Evolutionary conservation across 2,329 filamentous ascomycete species (phyloP).

Genomic region (Colletotrichum eleusines): DNA sequence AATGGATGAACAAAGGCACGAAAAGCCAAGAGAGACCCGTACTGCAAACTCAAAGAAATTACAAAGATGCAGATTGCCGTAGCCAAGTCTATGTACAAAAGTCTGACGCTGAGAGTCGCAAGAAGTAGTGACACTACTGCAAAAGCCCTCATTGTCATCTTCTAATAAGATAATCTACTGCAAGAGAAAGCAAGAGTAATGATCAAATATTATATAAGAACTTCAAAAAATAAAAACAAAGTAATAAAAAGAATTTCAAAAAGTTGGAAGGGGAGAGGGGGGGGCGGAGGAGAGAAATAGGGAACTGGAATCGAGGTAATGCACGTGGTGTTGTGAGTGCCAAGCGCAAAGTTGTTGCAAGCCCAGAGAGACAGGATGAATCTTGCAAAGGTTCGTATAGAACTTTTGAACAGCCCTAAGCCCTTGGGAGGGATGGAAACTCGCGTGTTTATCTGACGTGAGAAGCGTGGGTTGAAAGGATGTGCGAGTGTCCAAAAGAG

Average conservation of each 20-base stretch:
- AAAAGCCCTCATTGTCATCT: slow-evolving; percentile 10
- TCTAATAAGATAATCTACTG: neutral
- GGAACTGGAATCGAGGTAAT: neutral
- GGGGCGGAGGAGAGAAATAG: neutral
- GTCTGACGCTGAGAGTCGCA: slow-evolving; percentile 1
- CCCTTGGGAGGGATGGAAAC: neutral
- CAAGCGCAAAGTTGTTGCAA: neutral
- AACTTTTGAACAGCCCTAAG: too few relatives aligned
- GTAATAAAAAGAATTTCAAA: neutral
- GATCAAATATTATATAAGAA: neutral
- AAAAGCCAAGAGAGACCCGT: slow-evolving; percentile 49
- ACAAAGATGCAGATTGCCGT: neutral
- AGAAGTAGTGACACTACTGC: slow-evolving; percentile 15
- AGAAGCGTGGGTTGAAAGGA: neutral
- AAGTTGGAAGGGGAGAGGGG: too few relatives aligned
- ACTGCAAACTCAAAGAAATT: neutral
- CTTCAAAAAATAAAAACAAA: neutral
- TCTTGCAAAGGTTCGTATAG: neutral
- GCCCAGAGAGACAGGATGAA: neutral
- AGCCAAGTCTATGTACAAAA: neutral
- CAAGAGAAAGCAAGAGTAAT: neutral
- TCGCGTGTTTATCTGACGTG: too few relatives aligned
- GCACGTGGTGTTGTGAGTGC: neutral
- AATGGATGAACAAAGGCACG: slow-evolving; percentile 57
- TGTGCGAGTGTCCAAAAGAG: neutral